Percentiles rank a stretch among this genome's conserved stretches.
phyloP scores from a whole-genome alignment of 129 eudicot genomes.

The Gnaphalium uliginosum region DNA sequence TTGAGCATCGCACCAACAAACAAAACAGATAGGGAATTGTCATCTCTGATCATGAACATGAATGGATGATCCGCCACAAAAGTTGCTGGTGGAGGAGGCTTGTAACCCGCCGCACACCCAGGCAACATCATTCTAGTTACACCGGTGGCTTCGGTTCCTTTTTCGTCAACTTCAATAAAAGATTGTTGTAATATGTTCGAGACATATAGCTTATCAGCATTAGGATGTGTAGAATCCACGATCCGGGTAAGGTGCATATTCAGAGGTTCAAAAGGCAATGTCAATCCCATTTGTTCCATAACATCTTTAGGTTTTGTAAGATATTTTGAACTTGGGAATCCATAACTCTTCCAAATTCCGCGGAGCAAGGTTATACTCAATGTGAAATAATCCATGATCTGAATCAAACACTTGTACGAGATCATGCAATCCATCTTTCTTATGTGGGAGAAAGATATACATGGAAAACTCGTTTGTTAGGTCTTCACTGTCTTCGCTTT shows the following conservation, averaged over 20 bases:
- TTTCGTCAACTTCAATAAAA: not conserved
- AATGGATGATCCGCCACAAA: constrained; percentile 9
- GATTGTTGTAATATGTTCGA: not conserved
- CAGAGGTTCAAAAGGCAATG: not conserved
- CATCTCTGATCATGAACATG: constrained; percentile 8
- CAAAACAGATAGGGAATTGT: not conserved
- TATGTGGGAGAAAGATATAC: constrained; percentile 7
- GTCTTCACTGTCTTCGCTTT: not conserved
- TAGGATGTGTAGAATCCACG: not conserved
- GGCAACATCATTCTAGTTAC: fast-evolving
- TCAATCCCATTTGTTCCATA: not conserved
- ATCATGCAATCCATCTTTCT: not conserved
- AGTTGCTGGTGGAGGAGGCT: not conserved
- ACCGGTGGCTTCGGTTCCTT: not conserved
- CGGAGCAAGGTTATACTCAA: not conserved
- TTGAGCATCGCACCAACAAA: not conserved
- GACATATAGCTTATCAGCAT: not conserved
- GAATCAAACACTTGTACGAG: not conserved
- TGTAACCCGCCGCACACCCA: too few species aligned
- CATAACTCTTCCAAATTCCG: not conserved
- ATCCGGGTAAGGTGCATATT: not conserved
- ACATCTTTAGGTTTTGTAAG: not conserved
- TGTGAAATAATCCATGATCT: not conserved
- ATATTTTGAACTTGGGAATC: constrained; percentile 7
- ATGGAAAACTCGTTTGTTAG: not conserved